Evolutionary conservation across 2,329 filamentous ascomycete genomes (phyloP).

Genomic region (Gnomoniopsis sp.): DNA sequence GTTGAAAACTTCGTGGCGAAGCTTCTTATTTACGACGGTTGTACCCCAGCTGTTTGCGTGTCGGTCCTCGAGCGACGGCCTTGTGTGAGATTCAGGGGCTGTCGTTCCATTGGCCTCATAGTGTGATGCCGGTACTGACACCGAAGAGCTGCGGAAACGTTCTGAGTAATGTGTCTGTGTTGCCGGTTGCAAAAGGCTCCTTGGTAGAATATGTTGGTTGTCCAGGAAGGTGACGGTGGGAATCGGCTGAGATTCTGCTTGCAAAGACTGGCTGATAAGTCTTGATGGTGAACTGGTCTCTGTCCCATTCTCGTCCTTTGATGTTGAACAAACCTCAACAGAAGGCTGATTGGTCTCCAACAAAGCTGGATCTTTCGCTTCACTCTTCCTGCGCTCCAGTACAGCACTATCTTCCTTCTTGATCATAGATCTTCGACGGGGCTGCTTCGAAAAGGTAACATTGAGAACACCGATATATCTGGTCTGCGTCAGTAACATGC

Average conservation of each 20-base stretch:
- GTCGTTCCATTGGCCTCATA: slow-evolving; percentile 16
- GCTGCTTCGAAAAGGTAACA: slow-evolving; percentile 86
- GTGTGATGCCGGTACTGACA: slow-evolving; percentile 25
- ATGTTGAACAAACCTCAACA: slow-evolving; percentile 19
- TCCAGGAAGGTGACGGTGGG: slow-evolving; percentile 93
- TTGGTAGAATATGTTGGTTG: slow-evolving; percentile 88
- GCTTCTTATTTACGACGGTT: slow-evolving; percentile 81
- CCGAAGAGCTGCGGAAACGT: slow-evolving; percentile 35
- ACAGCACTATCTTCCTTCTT: slow-evolving; percentile 45
- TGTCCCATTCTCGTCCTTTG: slow-evolving; percentile 15
- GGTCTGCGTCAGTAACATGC: slow-evolving; percentile 23
- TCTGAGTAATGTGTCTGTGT: slow-evolving; percentile 23
- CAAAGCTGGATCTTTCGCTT: slow-evolving; percentile 25
- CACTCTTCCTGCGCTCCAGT: slow-evolving; percentile 33
- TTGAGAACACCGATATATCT: slow-evolving; percentile 97
- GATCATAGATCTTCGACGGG: slow-evolving; percentile 59
- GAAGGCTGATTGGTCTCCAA: slow-evolving; percentile 20
- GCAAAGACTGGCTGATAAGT: slow-evolving; percentile 71
- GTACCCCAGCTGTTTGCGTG: slow-evolving; percentile 77
- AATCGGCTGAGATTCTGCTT: slow-evolving; percentile 60
- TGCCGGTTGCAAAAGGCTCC: slow-evolving; percentile 70
- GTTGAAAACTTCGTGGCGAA: slow-evolving; percentile 88
- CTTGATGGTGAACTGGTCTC: slow-evolving; percentile 33
- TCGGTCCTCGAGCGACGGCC: slow-evolving; percentile 50
- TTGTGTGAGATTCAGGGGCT: slow-evolving; percentile 17